A percentile compares a stretch with the other conserved stretches of the same genome.
These are phyloP conservation scores for Chalaropsis ovoidea DNA, from an alignment of 2,329 filamentous ascomycete genomes.

Conservation along the genomic window DNA sequence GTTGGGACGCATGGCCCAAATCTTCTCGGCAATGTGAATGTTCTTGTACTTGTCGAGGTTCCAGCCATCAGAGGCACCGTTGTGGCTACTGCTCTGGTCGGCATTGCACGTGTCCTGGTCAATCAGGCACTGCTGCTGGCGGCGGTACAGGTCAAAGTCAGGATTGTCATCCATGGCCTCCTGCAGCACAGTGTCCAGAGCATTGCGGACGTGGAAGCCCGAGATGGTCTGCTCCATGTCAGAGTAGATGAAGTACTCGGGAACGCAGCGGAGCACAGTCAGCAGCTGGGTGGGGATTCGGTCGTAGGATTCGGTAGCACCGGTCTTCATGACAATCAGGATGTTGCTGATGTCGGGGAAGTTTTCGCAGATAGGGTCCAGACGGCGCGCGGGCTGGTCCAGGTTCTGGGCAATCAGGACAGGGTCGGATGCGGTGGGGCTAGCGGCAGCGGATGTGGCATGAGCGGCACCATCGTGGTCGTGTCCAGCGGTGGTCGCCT, in stretches of 20 bases:
- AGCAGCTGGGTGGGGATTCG: conserved; percentile 46
- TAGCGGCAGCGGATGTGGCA: conserved; percentile 9
- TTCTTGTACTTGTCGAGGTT: conserved; percentile 54
- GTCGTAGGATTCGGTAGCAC: conserved; percentile 44
- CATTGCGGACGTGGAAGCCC: conserved; percentile 39
- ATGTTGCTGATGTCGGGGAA: conserved; percentile 40
- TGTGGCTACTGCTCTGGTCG: conserved; percentile 27
- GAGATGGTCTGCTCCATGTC: conserved; percentile 44
- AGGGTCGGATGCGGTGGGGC: neutral
- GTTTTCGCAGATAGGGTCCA: conserved; percentile 32
- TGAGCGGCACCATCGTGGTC: neutral
- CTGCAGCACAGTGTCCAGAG: conserved; percentile 38
- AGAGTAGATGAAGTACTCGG: conserved; percentile 47
- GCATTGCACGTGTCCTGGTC: conserved; percentile 39
- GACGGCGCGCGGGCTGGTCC: conserved; percentile 26
- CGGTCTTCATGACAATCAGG: conserved; percentile 48
- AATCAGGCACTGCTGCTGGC: conserved; percentile 38
- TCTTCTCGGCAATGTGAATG: conserved; percentile 48
- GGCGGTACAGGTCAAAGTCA: conserved; percentile 43
- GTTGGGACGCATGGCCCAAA: conserved; percentile 40
- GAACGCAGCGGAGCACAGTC: conserved; percentile 42
- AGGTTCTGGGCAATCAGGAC: conserved; percentile 20
- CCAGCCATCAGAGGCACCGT: conserved; percentile 38
- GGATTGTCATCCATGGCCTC: conserved; percentile 37
- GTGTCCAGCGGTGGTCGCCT: neutral